phyloP scores from a whole-genome alignment of 306 rosid genomes.

The Quillaja saponaria region DNA sequence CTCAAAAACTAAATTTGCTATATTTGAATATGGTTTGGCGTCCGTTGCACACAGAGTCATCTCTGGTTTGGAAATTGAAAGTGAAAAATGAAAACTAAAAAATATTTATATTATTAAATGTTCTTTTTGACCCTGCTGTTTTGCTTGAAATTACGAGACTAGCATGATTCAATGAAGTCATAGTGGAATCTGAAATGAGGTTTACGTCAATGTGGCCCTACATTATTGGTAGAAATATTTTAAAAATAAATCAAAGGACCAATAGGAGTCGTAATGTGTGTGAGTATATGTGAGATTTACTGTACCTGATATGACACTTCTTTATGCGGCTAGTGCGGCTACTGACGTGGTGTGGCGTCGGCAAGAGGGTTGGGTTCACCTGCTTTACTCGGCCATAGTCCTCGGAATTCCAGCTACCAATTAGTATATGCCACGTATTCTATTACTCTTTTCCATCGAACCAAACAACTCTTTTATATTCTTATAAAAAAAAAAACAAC shows the following conservation, averaged over 20 bases:
- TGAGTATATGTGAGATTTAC: background rate
- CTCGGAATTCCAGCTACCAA: background rate
- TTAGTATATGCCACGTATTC: background rate
- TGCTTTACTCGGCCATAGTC: constrained; percentile 10
- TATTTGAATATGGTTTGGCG: constrained; percentile 51
- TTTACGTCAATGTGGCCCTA: too few relatives aligned
- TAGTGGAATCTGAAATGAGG: too few relatives aligned
- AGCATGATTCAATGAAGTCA: too few relatives aligned
- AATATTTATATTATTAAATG: too few relatives aligned
- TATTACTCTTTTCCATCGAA: background rate
- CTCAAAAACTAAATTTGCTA: constrained; percentile 31
- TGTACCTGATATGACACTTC: constrained; percentile 1
- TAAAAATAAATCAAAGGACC: too few relatives aligned
- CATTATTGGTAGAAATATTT: too few relatives aligned
- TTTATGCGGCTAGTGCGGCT: constrained; percentile 13
- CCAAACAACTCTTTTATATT: too few relatives aligned
- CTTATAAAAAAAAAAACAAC: too few relatives aligned
- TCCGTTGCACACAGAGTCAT: constrained; percentile 65
- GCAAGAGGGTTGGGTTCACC: constrained; percentile 29
- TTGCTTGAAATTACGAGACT: too few relatives aligned
- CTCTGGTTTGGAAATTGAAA: constrained; percentile 12
- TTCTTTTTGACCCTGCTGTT: too few relatives aligned
- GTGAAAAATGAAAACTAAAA: background rate
- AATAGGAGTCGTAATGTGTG: too few relatives aligned
- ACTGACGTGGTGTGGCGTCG: constrained; percentile 32